Evolutionary conservation across 2,329 filamentous ascomycete genomes (phyloP).

Genomic region (Hypoxylon sp.): DNA sequence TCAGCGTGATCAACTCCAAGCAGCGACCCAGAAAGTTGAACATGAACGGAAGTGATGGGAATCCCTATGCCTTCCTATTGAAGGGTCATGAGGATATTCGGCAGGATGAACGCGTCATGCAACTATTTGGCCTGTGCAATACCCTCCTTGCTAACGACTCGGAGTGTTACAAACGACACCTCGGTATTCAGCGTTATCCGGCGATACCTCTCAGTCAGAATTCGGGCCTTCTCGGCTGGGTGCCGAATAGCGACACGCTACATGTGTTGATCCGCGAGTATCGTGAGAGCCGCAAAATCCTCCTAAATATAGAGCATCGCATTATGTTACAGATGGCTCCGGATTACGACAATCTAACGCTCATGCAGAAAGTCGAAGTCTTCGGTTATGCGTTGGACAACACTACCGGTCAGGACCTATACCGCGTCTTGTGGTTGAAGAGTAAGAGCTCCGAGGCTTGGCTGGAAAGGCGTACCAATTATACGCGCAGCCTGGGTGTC

Average conservation of each 20-base stretch:
- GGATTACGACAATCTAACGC: constrained; percentile 96
- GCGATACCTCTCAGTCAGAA: constrained; percentile 98
- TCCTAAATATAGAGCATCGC: constrained; percentile 98
- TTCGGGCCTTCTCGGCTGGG: constrained; percentile 95
- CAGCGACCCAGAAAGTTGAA: constrained; percentile 93
- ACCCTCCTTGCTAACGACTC: constrained; percentile 93
- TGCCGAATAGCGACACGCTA: constrained; percentile 96
- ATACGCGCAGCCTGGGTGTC: constrained; percentile 94
- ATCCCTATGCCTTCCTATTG: constrained; percentile 87
- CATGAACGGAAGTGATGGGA: constrained; percentile 89
- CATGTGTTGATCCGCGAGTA: constrained; percentile 98
- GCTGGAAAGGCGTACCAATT: constrained; percentile 98
- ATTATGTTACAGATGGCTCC: constrained; percentile 99
- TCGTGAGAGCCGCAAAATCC: constrained; percentile 94
- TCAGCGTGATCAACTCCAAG: constrained; percentile 96
- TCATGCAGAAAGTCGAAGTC: constrained; percentile 99
- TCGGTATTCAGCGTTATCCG: constrained; percentile 95
- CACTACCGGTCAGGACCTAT: constrained; percentile 97
- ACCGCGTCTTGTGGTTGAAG: constrained; percentile 98
- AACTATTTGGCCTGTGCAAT: constrained; percentile 97
- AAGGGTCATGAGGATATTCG: constrained; percentile 99
- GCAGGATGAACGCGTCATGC: constrained; percentile 99
- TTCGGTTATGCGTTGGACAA: constrained; percentile 99
- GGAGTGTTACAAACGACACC: constrained; percentile 95
- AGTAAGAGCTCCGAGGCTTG: constrained; percentile 98